Evolutionary conservation across 2,329 filamentous ascomycete genomes (phyloP), one percentile per base, ranked within the genome.

Genomic region (Phialophora verrucosa): DNA sequence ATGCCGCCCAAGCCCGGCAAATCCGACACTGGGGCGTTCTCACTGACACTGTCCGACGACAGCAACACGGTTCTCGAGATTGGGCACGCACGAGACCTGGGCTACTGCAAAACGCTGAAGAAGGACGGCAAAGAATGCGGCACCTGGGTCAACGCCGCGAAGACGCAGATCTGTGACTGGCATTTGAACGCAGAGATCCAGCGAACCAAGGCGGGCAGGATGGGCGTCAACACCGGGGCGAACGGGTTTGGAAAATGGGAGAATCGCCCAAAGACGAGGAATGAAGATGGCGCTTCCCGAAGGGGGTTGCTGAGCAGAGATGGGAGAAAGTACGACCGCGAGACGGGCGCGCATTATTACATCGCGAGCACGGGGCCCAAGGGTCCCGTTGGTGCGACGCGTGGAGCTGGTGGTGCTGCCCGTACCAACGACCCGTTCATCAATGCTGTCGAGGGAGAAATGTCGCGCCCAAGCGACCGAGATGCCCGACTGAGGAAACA

Each of bases 61-160:
- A 91, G 90, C 38, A 95, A 99, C 75, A 94, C 90, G 0, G 88
- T 99, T 42, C 86, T 99, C 14, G 96, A 99, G 76, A 86, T 99
- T 60, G 95, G 96, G 47, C 87, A 84, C 25, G 88, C 93, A 11
- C 85, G 93, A 56, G 94, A 99, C 77, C 82, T 99, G 2, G 93
- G 91, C 1, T 96, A 90, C 76, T 99, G 95, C 79, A 92, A 93
- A 75, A 88, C 89, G 6, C 82, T 92, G 69, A 92, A 91, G 76
- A 94, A 91, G 74, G 92, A 97, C 75, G 94, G 95, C 47, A 85
- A 91, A 64, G 81, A 85, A 55, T 99, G 95, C 77, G 88, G 86
- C 38, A 81, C 86, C 31, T 99, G 95, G 95, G 84, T 99, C 66
- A 94, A 99, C 77, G 88, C 87, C 70, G 88, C 92, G 61, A 91